These are phyloP conservation scores for Botrytis paeoniae DNA, from an alignment of 2,329 filamentous ascomycete species.

Conservation along the genomic window DNA sequence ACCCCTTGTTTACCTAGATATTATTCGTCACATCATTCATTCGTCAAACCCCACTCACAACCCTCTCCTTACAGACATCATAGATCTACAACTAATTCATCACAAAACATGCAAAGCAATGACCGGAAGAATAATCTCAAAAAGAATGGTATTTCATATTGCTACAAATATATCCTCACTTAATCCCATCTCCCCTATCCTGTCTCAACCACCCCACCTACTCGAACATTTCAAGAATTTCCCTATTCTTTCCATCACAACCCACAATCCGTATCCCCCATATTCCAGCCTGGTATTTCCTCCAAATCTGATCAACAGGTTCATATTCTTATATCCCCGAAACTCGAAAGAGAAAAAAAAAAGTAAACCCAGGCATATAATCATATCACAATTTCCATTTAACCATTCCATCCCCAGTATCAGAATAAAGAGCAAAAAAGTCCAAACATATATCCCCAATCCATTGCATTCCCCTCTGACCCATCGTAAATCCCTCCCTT, in stretches of 20 bases:
- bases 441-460: constrained; percentile 7
- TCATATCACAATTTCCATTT: constrained; percentile 20
- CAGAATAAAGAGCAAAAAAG: background rate
- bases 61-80: background rate
- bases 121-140: background rate
- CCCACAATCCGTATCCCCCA: background rate
- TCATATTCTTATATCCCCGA: constrained; percentile 1
- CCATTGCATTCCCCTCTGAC: background rate
- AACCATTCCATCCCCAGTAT: constrained; percentile 6
- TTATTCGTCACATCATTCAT: background rate
- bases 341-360: background rate
- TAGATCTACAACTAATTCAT: background rate
- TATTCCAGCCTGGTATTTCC: constrained; percentile 11
- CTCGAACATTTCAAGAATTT: background rate
- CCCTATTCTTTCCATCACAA: background rate
- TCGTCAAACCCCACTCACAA: background rate
- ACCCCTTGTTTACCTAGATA: background rate
- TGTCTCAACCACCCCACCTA: background rate
- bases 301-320: constrained; percentile 16
- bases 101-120: background rate
- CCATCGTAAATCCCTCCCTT: background rate
- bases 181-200: background rate
- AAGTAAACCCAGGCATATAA: constrained; percentile 18
- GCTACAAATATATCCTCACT: constrained; percentile 19
- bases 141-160: constrained; percentile 19